Evolutionary conservation across 2,329 filamentous ascomycete genomes (phyloP), one percentile per base, ranked within the genome.

Genomic region (Helminthosporium solani): DNA sequence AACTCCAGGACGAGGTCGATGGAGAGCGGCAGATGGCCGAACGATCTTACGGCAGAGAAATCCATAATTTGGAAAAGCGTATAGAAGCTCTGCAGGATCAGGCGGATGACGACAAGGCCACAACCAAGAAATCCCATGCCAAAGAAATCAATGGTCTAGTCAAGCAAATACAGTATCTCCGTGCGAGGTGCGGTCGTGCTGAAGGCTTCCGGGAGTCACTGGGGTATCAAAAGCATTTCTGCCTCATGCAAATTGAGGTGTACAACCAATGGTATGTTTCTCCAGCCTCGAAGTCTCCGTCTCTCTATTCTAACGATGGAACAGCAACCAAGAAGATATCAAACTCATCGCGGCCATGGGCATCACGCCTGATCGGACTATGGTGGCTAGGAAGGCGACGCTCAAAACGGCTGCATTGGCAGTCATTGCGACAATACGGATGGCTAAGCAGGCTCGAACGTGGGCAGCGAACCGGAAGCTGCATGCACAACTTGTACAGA

Each of bases 91-190:
- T 38, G 14, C 35, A 38, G 23, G 20, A 38, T 7, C 18, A 21
- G 11, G 7, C 14, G 20, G 35, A 38, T n/a, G 20, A 15, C 20
- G 35, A 27, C 18, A 84, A 90, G 60, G 12, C 12, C 7, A 4
- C 83, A 46, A 83, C 86, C 37, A 84, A 90, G 60, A 82, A 82
- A 56, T 77, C 81, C 35, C 88, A 94, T 67, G 75, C 78, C 60
- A 85, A 84, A 68, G 88, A 95, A 72, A 75, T 96, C 42, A 83
- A 85, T 56, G 92, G 92, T 15, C 78, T 97, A 64, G 82, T 83
- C 42, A 87, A 94, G 73, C 91, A 97, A 72, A 92, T 97, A 67
- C 82, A 90, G 61, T 97, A 88, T 84, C 83, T 97, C 68, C 84
- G 90, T 60, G 88, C 89, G 2, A 83, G 86, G 42, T 88, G 87